Percentiles rank a stretch among this genome's conserved stretches.
These are phyloP conservation scores for Volvox africanus DNA, from an alignment of 139 green algal species.

Conservation along the genomic window DNA sequence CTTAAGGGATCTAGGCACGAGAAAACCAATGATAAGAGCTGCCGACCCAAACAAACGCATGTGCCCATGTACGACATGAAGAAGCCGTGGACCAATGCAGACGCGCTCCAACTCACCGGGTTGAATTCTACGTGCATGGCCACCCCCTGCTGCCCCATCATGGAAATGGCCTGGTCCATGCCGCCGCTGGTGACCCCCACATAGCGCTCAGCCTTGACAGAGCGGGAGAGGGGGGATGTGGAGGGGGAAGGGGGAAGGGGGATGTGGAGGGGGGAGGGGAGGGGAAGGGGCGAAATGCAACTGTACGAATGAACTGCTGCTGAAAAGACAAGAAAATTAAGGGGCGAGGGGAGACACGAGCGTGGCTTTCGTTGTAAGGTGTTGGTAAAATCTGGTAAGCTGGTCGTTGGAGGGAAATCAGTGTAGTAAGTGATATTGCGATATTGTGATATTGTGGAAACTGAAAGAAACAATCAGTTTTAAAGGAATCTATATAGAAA, in stretches of 20 bases:
- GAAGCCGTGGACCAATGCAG: not conserved
- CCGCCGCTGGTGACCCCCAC: conserved; percentile 91
- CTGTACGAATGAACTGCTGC: not conserved
- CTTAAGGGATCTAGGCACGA: too few relatives aligned
- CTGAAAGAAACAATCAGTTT: too few relatives aligned
- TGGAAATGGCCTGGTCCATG: conserved; percentile 98
- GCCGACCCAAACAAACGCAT: not conserved
- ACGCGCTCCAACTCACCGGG: conserved; percentile 75
- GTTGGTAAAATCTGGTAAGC: not conserved
- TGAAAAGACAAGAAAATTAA: too few relatives aligned
- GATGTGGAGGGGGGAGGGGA: not conserved
- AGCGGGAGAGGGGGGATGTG: not conserved
- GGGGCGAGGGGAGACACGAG: not conserved
- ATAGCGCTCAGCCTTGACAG: conserved; percentile 61
- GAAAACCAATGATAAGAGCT: too few relatives aligned
- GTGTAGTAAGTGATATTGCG: too few relatives aligned
- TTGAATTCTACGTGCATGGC: conserved; percentile 89
- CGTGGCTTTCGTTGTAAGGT: too few relatives aligned
- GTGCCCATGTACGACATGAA: not conserved
- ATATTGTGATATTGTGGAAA: too few relatives aligned
- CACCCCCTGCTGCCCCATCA: conserved; percentile 86
- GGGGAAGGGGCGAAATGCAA: too few relatives aligned
- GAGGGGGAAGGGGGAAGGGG: not conserved
- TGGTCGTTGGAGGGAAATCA: not conserved
- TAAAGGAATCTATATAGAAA: too few relatives aligned